A percentile compares a stretch with the other conserved stretches of the same genome.
Evolutionary conservation across 2,329 filamentous ascomycete species (phyloP).

Genomic region (Boeremia lycopersici): DNA sequence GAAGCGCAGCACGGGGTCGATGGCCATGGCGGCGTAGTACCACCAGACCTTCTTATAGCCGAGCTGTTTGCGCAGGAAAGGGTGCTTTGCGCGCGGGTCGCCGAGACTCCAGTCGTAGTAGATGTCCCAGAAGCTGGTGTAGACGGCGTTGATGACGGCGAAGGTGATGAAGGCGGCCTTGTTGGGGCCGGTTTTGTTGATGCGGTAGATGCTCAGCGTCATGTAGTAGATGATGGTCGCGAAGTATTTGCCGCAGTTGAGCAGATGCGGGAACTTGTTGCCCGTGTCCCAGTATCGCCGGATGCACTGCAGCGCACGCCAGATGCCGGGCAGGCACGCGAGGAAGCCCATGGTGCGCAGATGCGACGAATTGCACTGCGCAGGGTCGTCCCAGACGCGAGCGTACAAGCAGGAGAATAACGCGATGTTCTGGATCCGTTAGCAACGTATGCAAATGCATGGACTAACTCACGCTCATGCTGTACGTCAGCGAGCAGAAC

Average conservation of each 20-base stretch:
- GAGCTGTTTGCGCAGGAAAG: constrained; percentile 70
- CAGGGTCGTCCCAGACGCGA: constrained; percentile 73
- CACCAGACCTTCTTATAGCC: constrained; percentile 79
- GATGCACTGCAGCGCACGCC: constrained; percentile 89
- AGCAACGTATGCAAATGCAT: neutral
- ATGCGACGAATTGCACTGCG: constrained; percentile 82
- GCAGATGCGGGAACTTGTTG: constrained; percentile 88
- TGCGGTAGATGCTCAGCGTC: constrained; percentile 81
- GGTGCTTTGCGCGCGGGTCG: constrained; percentile 72
- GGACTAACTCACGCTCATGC: constrained; percentile 71
- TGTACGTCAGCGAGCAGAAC: constrained; percentile 93
- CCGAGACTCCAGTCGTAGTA: constrained; percentile 96
- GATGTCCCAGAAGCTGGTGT: constrained; percentile 89
- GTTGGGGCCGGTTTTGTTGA: constrained; percentile 65
- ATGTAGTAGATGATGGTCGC: constrained; percentile 83
- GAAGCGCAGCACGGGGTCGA: constrained; percentile 87
- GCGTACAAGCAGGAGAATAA: constrained; percentile 95
- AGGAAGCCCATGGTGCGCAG: constrained; percentile 88
- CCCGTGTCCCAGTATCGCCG: constrained; percentile 86
- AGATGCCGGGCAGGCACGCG: constrained; percentile 79
- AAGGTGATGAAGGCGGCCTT: constrained; percentile 78
- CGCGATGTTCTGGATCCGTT: constrained; percentile 69
- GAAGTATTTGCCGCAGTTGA: constrained; percentile 89
- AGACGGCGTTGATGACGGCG: constrained; percentile 80
- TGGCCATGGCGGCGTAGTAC: constrained; percentile 83